phyloP scores from a whole-genome alignment of 345 rosid species.

The Salix caprea region DNA sequence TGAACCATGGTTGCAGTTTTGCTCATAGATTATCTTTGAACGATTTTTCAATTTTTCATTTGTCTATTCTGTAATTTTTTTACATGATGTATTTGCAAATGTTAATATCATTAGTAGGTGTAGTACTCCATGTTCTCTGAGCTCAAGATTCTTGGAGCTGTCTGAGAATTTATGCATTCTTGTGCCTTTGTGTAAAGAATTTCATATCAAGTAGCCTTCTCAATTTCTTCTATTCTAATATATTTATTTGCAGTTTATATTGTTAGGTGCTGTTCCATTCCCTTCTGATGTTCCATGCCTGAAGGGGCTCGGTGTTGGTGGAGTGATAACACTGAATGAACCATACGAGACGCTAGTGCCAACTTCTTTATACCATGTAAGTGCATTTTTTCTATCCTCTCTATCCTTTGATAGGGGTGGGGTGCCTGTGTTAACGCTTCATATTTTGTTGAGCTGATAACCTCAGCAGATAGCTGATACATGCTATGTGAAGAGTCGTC shows the following conservation, averaged over 20 bases:
- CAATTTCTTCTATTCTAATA: background rate
- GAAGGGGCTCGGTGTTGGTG: slow-evolving; percentile 29
- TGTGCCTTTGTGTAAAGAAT: background rate
- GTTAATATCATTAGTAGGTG: background rate
- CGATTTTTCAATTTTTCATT: background rate
- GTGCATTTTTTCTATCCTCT: background rate
- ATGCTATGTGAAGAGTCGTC: background rate
- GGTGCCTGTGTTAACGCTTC: background rate
- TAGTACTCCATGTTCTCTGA: background rate
- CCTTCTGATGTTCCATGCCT: slow-evolving; percentile 32
- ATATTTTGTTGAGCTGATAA: background rate
- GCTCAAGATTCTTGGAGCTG: background rate
- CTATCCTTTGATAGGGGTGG: background rate
- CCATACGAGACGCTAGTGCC: slow-evolving; percentile 34
- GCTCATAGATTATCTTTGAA: background rate
- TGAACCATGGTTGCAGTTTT: background rate
- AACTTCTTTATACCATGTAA: slow-evolving; percentile 28
- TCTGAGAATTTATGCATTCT: background rate
- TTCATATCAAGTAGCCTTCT: background rate
- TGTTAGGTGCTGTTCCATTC: slow-evolving; percentile 37
- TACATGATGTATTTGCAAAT: background rate
- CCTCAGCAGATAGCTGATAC: background rate
- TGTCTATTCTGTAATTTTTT: background rate
- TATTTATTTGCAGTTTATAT: slow-evolving; percentile 18
- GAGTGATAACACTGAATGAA: slow-evolving; percentile 32